These are phyloP conservation scores for Arachnomyces sp. DNA, from an alignment of 2,329 filamentous ascomycete genomes.

Conservation along the genomic window DNA sequence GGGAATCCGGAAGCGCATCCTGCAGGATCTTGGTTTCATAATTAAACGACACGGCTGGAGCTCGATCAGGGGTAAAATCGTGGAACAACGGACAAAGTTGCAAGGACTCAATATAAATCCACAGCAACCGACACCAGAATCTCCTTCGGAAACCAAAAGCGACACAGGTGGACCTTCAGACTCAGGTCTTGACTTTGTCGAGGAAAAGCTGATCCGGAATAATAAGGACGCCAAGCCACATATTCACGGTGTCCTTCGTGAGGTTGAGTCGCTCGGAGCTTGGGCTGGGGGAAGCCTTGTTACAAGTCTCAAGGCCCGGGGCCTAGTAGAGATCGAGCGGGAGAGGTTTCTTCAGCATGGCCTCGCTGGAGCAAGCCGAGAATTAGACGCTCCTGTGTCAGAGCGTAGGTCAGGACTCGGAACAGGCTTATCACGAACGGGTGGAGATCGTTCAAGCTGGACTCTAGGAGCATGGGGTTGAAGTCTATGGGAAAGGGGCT, in stretches of 20 bases:
- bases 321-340: slow-evolving; percentile 56
- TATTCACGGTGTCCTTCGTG: slow-evolving; percentile 38
- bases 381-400: slow-evolving; percentile 28
- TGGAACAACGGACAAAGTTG: slow-evolving; percentile 43
- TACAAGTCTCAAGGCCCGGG: slow-evolving; percentile 51
- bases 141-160: slow-evolving; percentile 10
- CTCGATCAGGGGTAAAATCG: slow-evolving; percentile 61
- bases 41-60: slow-evolving; percentile 69
- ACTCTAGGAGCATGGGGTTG: slow-evolving; percentile 41
- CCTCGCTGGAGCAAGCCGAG: slow-evolving; percentile 39
- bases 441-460: slow-evolving; percentile 42
- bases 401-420: slow-evolving; percentile 33
- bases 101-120: slow-evolving; percentile 24
- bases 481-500: slow-evolving; percentile 5
- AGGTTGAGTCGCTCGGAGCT: slow-evolving; percentile 53
- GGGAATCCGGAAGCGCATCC: slow-evolving; percentile 67
- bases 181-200: slow-evolving; percentile 42
- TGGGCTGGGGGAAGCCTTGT: slow-evolving; percentile 60
- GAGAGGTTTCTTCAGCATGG: slow-evolving; percentile 53
- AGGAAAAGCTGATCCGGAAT: slow-evolving; percentile 31
- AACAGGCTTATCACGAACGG: slow-evolving; percentile 20
- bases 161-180: slow-evolving; percentile 16
- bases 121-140: slow-evolving; percentile 15
- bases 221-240: slow-evolving; percentile 28
- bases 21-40: slow-evolving; percentile 65